These are phyloP conservation scores for Hippophae tibetana DNA, from an alignment of 306 rosid species.

Conservation along the genomic window DNA sequence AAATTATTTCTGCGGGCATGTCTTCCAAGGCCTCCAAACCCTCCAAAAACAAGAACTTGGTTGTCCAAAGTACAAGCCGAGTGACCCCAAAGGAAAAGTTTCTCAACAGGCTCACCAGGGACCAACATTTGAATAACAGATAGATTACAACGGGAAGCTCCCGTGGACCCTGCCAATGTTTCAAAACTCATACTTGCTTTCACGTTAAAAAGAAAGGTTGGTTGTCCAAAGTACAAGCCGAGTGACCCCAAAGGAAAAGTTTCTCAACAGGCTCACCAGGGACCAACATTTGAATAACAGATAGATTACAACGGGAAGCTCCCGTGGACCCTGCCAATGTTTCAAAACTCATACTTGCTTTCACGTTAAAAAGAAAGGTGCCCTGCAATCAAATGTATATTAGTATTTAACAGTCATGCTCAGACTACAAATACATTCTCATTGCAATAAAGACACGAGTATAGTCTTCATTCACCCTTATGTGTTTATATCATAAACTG, in stretches of 20 bases:
- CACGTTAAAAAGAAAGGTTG: conserved; percentile 53
- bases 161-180: conserved; percentile 74
- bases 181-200: conserved; percentile 77
- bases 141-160: conserved; percentile 30
- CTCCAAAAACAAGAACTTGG: conserved; percentile 62
- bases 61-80: conserved; percentile 40
- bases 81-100: conserved; percentile 89
- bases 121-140: conserved; percentile 41
- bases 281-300: conserved; percentile 41
- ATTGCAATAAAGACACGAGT: neutral
- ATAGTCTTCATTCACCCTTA: neutral
- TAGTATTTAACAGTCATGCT: conserved; percentile 36
- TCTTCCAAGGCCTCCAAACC: conserved; percentile 89
- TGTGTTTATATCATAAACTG: neutral
- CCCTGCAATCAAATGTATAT: conserved; percentile 66
- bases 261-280: conserved; percentile 58
- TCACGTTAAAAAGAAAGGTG: conserved; percentile 51
- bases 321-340: conserved; percentile 73
- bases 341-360: conserved; percentile 77
- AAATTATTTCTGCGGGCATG: conserved; percentile 67
- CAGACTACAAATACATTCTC: conserved; percentile 16
- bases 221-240: conserved; percentile 48
- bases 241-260: conserved; percentile 89
- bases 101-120: conserved; percentile 56
- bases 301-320: conserved; percentile 30